Evolutionary conservation across 1,139 yeast species (phyloP), one percentile per base, ranked within the genome.

Genomic region (Diutina sp.): DNA sequence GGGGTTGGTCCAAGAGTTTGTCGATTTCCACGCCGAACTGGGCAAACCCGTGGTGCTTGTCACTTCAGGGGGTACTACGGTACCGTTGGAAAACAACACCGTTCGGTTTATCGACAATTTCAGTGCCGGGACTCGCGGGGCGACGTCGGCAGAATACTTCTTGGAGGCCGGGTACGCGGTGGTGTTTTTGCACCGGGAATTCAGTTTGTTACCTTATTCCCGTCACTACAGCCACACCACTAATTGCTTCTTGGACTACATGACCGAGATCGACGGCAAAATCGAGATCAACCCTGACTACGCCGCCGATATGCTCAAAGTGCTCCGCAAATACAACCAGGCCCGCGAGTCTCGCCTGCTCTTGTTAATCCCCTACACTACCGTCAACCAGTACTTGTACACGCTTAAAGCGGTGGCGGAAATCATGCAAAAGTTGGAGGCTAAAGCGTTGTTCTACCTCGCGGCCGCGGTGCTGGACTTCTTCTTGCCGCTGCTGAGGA

Each of bases 391-490:
- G 68, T 93, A 93, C 65, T 72, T 93, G 59, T 91, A 87, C 74
- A 88, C 97, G 0, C 75, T 95, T 62, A 82, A 84, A 61, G 72
- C 82, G 51, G 75, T 89, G 14, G 87, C 96, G 0, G 78, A 79
- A 60, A 73, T 77, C 56, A 68, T 93, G 63, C 78, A 83, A 54
- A 69, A 72, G 2, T 72, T 82, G 55, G 83, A 81, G 4, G 67
- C 77, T 2, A 72, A 72, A 58, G 89, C 90, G 0, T 68, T 93
- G 55, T 88, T 93, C 66, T 95, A 87, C 69, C 76, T 93, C 60
- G 99, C 99, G 0, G 99, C 99, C 4, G 99, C 99, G 0, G 99
- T 93, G 0, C 88, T 96, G 6, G 99, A 93, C 69, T 93, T 95
- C 69, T 93, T 90, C 71, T 77, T 93, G 52, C 99, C 99, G 2